These are phyloP conservation scores for Aspergillus pseudotamarii DNA, from an alignment of 2,329 filamentous ascomycete genomes.

Conservation along the genomic window DNA sequence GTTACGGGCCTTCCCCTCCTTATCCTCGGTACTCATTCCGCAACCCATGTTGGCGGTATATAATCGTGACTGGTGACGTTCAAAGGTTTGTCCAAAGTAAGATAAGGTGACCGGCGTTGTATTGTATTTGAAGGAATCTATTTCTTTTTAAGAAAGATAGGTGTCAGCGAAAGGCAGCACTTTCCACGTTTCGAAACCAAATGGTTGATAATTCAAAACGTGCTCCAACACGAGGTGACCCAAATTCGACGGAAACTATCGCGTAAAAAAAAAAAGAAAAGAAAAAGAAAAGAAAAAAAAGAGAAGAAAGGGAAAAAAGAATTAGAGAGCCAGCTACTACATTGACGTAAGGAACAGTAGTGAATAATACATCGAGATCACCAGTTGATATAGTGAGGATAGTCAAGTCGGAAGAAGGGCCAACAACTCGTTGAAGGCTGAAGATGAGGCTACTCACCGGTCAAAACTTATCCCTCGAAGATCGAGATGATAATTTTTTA, in stretches of 20 bases:
- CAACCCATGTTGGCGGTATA: constrained; percentile 84
- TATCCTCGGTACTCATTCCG: constrained; percentile 99
- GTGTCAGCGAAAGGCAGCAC: constrained; percentile 15
- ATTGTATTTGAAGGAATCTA: constrained; percentile 15
- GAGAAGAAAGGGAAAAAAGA: not conserved
- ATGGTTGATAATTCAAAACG: constrained; percentile 15
- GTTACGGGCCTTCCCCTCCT: constrained; percentile 99
- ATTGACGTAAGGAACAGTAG: constrained; percentile 23
- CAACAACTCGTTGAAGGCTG: not conserved
- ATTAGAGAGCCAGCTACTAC: constrained; percentile 8
- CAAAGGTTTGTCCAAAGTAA: constrained; percentile 1
- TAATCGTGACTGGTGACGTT: constrained; percentile 14
- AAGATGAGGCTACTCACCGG: constrained; percentile 4
- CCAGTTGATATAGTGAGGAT: not conserved
- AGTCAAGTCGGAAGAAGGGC: not conserved
- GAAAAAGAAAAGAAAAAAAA: constrained; percentile 2
- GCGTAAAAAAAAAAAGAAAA: constrained; percentile 4
- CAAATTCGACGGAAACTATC: not conserved
- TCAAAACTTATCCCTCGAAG: not conserved
- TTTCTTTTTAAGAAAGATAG: not conserved
- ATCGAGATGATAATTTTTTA: constrained; percentile 3
- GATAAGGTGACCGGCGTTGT: constrained; percentile 14
- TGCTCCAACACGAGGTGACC: constrained; percentile 14
- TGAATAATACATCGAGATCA: constrained; percentile 15
- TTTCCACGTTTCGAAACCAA: constrained; percentile 12